Conservation (phyloP, 176 grass and related monocot species). For the Rhipidocladum racemiflorum region DNA sequence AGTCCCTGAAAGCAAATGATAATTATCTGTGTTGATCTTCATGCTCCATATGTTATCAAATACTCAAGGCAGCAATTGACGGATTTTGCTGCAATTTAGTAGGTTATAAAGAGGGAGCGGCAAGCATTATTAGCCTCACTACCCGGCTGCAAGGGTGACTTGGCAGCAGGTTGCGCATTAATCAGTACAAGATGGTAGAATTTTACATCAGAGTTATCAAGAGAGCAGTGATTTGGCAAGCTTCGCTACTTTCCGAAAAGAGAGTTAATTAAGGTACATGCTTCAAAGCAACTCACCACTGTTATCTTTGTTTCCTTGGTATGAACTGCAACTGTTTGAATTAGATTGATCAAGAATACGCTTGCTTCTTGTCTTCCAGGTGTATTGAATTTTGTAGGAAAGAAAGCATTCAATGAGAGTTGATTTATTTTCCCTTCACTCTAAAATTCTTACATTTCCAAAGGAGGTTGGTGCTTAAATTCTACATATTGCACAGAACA, state of each 20-base stretch:
- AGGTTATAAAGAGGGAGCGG: background rate
- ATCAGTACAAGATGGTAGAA: background rate
- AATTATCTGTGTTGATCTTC: background rate
- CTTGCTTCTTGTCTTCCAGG: background rate
- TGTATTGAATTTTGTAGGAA: background rate
- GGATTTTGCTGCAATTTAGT: background rate
- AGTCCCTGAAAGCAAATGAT: background rate
- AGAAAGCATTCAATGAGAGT: background rate
- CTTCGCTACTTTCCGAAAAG: conserved; percentile 3
- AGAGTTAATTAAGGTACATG: background rate
- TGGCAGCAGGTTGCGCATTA: background rate
- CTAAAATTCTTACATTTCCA: background rate
- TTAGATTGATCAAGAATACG: background rate
- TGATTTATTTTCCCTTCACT: background rate
- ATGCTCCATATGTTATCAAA: background rate
- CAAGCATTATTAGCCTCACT: background rate
- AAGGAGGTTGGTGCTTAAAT: conserved; percentile 1
- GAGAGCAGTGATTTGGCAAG: background rate
- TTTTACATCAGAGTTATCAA: background rate
- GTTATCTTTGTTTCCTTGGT: background rate
- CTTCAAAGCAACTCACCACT: background rate
- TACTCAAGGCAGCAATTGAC: background rate
- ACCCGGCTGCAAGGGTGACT: background rate
- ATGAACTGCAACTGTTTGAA: background rate
- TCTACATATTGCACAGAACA: background rate